A percentile compares a stretch with the other conserved stretches of the same genome.
Evolutionary conservation across 2,329 filamentous ascomycete genomes (phyloP).

Genomic region (Apiospora pterosperma): DNA sequence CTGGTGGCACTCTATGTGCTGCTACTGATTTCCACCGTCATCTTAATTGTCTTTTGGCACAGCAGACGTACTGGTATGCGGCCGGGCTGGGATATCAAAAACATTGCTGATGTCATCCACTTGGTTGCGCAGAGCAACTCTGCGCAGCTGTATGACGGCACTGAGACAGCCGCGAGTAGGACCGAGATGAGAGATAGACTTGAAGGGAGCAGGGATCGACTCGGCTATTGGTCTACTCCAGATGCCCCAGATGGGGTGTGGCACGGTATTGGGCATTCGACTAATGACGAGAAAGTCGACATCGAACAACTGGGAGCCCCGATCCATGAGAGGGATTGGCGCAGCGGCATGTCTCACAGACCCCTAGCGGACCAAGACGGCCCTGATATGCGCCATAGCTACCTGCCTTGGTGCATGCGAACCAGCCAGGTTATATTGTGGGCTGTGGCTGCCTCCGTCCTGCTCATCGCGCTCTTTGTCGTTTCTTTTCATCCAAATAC

Average conservation of each 20-base stretch:
- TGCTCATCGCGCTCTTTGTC: conserved; percentile 69
- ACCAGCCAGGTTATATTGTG: conserved; percentile 64
- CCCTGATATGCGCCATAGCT: conserved; percentile 55
- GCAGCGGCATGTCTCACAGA: conserved; percentile 17
- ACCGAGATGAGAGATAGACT: conserved; percentile 51
- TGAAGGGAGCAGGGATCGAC: conserved; percentile 60
- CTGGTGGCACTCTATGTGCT: conserved; percentile 71
- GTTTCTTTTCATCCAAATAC: conserved; percentile 74
- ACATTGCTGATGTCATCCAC: conserved; percentile 75
- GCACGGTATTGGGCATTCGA: conserved; percentile 45
- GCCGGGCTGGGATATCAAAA: conserved; percentile 70
- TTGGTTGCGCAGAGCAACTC: conserved; percentile 79
- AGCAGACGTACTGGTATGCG: conserved; percentile 68
- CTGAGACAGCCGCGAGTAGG: conserved; percentile 56
- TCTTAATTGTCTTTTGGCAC: conserved; percentile 63
- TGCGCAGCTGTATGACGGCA: conserved; percentile 66
- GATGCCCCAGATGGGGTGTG: conserved; percentile 65
- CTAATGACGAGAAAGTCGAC: conserved; percentile 20
- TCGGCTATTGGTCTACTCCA: conserved; percentile 83
- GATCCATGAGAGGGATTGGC: conserved; percentile 7
- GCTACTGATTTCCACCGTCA: conserved; percentile 53
- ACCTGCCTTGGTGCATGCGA: conserved; percentile 75
- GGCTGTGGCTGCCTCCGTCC: conserved; percentile 54
- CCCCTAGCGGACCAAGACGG: conserved; percentile 41
- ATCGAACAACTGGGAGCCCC: conserved; percentile 25